Evolutionary conservation across 2,329 filamentous ascomycete species (phyloP), one percentile per base, ranked within the genome.

Genomic region (Shiraia sp.): DNA sequence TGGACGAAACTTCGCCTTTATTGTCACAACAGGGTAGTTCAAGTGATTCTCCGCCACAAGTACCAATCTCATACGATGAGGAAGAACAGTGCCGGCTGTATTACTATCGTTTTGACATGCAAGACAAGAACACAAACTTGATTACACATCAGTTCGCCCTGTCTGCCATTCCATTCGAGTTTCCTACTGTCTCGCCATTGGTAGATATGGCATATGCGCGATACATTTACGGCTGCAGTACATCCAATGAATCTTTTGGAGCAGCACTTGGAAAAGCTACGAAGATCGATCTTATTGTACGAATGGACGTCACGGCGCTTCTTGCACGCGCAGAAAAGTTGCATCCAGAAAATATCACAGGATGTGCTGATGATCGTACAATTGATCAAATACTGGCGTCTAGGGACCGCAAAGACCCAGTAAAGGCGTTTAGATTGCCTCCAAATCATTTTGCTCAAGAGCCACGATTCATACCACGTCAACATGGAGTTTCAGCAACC

Each of bases 31-130:
- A 36, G 13, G 15, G 42, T 10, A 17, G 16, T 32, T 35, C 32
- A 7, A 30, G 38, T 7, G 16, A 17, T 32, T 32, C 40, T 10
- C 36, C 44, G 5, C 52, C 54, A 8, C 40, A 39, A 10, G 47
- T 63, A 12, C 59, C 53, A 10, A 59, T 66, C 15, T 56, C 53
- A 10, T 31, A 54, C 15, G 62, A 66, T 1, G 82, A 86, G 47
- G 77, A 82, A 49, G 81, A 85, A 32, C 82, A 88, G 61, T 88
- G 84, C 45, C 77, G 84, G 4, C 72, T 88, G 0, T 88, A 87
- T 63, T 87, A 87, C 57, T 87, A 86, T 58, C 74, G 75, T 26
- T 87, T 88, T 55, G 69, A 73, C 1, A 63, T 86, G 1, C 40
- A 57, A 0, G 45, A 59, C 3, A 32, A 55, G 1, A 53, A 55